A percentile compares a stretch with the other conserved stretches of the same genome.
phyloP scores from a whole-genome alignment of 2,329 filamentous ascomycete species.

The Alternaria novae-zelandiae region DNA sequence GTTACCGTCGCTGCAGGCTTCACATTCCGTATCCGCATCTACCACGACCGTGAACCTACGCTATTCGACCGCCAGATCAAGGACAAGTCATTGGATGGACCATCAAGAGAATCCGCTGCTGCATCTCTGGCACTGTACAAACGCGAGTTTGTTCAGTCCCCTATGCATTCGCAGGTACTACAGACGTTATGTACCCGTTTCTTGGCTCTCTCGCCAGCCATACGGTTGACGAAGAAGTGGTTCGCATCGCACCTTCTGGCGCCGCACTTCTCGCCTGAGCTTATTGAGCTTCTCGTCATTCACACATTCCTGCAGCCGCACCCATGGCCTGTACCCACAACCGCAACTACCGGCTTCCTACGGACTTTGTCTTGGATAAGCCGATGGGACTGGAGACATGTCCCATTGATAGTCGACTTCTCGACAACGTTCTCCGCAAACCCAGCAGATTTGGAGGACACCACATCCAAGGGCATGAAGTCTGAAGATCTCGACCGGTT shows the following conservation, averaged over 20 bases:
- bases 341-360: conserved; percentile 78
- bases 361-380: conserved; percentile 80
- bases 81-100: conserved; percentile 71
- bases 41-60: conserved; percentile 84
- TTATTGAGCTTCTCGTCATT: conserved; percentile 82
- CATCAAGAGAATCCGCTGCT: conserved; percentile 71
- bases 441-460: conserved; percentile 24
- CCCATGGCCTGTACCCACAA: conserved; percentile 80
- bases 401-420: conserved; percentile 82
- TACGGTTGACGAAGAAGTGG: conserved; percentile 89
- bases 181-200: conserved; percentile 81
- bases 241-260: conserved; percentile 82
- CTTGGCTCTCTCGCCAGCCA: conserved; percentile 78
- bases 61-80: conserved; percentile 80
- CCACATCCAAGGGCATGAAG: conserved; percentile 55
- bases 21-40: conserved; percentile 83
- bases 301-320: conserved; percentile 81
- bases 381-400: conserved; percentile 88
- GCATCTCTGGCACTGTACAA: conserved; percentile 73
- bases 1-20: conserved; percentile 74
- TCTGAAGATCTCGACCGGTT: conserved; percentile 67
- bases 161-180: conserved; percentile 82
- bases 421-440: conserved; percentile 46
- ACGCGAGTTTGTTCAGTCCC: conserved; percentile 72
- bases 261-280: conserved; percentile 76